Base-by-base conservation (phyloP, 1,139 yeast species). In the Magnusiomyces fungicola region DNA sequence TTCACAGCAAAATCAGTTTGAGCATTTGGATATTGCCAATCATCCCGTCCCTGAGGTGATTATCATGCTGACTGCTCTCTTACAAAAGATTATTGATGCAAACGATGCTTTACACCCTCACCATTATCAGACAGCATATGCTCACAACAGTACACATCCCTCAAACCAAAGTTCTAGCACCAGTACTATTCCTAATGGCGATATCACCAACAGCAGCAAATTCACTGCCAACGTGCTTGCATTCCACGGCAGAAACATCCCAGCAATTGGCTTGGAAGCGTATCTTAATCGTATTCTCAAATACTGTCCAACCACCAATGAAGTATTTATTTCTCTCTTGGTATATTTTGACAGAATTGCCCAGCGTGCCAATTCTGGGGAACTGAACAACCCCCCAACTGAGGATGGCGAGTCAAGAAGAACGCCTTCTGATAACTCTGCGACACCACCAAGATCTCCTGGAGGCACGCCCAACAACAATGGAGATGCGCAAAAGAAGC, bases 231-330 rank as follows among this genome's bases (percentile, higher is more conserved):
- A 82, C 60, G 90, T 92, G 2, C 69, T 90, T 53, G 94, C 97
- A 44, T 92, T 92, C 65, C 97, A 89, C 64, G 98, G 98, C 19
- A 80, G 96, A 48, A 94, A 90, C 63, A 82, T 92, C 16, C 99
- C 99, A 1, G 96, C 95, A 12, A 92, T 92, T 50, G 80, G 92
- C 9, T 74, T 94, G 47, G 90, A 88, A 62, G 94, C 96, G 18
- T 92, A 92, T 65, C 74, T 92, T 53, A 78, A 89, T 38, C 79
- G 98, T 61, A 94, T 92, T 29, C 77, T 92, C 63, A 92, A 90
- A 67, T 94, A 92, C 68, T 92, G 99, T 67, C 98, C 99, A 0
- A 94, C 94, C 21, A 90, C 98, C 1, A 92, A 92, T 67, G 98
- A 94, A 64, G 97, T 94, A 29, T 92, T 90, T 65, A 72, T 92